phyloP scores from a whole-genome alignment of 176 grass and related monocot species.

The Triticum urartu region DNA sequence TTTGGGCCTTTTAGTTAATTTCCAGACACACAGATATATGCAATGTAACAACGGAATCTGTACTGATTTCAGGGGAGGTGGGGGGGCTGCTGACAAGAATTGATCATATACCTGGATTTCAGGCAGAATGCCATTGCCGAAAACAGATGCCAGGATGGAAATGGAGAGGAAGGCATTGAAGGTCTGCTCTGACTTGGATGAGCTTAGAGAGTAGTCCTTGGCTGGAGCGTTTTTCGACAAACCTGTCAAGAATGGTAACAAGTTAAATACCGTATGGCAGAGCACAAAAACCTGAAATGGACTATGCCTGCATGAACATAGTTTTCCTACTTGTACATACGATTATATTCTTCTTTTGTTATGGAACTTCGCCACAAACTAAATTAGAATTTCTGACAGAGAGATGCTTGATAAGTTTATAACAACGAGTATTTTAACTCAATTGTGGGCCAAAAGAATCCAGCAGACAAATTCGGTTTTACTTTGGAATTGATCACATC shows the following conservation, averaged over 20 bases:
- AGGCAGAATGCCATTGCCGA: constrained; percentile 92
- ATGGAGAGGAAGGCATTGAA: constrained; percentile 83
- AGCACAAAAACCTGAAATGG: neutral
- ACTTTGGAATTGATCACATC: neutral
- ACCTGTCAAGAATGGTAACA: constrained; percentile 39
- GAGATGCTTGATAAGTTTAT: neutral
- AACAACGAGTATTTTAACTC: neutral
- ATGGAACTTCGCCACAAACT: neutral
- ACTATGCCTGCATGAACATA: neutral
- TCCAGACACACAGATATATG: neutral
- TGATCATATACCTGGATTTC: constrained; percentile 77
- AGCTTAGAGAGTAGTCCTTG: constrained; percentile 78
- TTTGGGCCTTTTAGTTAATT: neutral
- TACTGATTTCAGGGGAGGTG: neutral
- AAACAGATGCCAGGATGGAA: constrained; percentile 87
- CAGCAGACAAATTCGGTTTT: neutral
- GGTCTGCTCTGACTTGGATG: constrained; percentile 57
- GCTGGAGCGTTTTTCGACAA: constrained; percentile 48
- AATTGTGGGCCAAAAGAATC: neutral
- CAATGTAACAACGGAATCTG: neutral
- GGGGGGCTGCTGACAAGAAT: neutral
- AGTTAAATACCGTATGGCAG: neutral
- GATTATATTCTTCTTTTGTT: no score
- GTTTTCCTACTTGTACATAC: neutral
- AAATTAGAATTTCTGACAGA: neutral